Conservation (phyloP, 1,139 yeast genomes). For the Hyphopichia fennica region DNA sequence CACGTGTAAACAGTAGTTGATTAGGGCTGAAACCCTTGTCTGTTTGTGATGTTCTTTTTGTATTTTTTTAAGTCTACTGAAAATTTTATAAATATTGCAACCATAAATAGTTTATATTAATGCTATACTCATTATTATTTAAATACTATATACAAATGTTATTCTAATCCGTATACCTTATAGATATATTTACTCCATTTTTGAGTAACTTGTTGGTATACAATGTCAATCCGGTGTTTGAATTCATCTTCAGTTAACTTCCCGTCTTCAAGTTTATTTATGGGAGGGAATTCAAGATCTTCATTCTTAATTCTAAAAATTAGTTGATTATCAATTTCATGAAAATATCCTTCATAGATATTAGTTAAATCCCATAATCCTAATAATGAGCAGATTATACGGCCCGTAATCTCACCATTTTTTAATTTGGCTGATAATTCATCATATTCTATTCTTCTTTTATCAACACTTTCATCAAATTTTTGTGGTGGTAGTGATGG, state of each 20-base stretch:
- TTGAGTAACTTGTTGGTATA: conserved; percentile 7
- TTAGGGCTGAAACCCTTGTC: not conserved
- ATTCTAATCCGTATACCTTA: conserved; percentile 23
- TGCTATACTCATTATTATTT: not conserved
- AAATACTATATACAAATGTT: conserved; percentile 1
- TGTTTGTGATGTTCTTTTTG: too few relatives aligned
- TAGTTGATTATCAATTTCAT: not conserved
- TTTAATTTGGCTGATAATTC: not conserved
- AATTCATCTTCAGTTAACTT: not conserved
- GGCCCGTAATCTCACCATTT: conserved; percentile 23
- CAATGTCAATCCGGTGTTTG: conserved; percentile 2
- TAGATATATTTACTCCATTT: conserved; percentile 16
- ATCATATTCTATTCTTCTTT: not conserved
- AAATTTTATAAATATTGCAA: not conserved
- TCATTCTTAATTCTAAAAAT: not conserved
- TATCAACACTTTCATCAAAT: too few relatives aligned
- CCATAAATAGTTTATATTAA: not conserved
- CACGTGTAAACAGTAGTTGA: not conserved
- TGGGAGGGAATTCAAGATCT: not conserved
- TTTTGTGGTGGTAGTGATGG: too few relatives aligned
- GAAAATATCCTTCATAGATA: conserved; percentile 17
- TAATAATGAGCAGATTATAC: conserved; percentile 30
- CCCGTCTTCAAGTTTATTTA: not conserved
- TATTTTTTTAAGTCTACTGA: too few relatives aligned
- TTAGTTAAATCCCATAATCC: conserved; percentile 36